Percentiles rank a stretch among this genome's conserved stretches.
These are phyloP conservation scores for Pyrus hybrid DNA, from an alignment of 331 rosid genomes.

Conservation along the genomic window DNA sequence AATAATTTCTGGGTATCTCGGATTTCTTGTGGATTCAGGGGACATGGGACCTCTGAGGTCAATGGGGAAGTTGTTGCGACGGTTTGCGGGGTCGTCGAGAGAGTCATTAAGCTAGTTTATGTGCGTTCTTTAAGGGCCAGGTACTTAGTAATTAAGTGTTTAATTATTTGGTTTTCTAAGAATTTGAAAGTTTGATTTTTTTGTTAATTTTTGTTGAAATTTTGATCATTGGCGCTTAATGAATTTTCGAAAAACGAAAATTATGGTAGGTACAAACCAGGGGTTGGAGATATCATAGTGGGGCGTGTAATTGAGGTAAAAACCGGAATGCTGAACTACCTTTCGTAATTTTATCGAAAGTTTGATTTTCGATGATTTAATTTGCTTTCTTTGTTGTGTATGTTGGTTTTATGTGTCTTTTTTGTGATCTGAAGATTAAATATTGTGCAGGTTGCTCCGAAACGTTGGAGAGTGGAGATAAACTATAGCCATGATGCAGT, in stretches of 20 bases:
- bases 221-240: background rate
- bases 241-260: background rate
- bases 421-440: background rate
- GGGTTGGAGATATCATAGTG: conserved; percentile 80
- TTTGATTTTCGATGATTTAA: background rate
- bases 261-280: conserved; percentile 72
- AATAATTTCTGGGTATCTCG: background rate
- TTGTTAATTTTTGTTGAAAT: background rate
- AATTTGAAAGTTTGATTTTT: too few relatives aligned
- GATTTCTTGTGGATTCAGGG: conserved; percentile 28
- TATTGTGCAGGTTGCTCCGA: conserved; percentile 61
- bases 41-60: conserved; percentile 76
- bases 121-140: conserved; percentile 70
- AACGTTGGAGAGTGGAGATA: conserved; percentile 88
- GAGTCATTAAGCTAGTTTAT: conserved; percentile 84
- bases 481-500: conserved; percentile 78
- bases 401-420: background rate
- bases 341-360: background rate
- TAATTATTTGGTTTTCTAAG: background rate
- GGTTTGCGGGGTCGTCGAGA: conserved; percentile 77
- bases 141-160: conserved; percentile 19
- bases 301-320: conserved; percentile 86
- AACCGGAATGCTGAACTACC: background rate
- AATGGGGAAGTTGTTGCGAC: conserved; percentile 75
- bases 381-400: background rate